These are phyloP conservation scores for Tetramitus jugosus DNA, from an alignment of 208 protist species.

Conservation along the genomic window DNA sequence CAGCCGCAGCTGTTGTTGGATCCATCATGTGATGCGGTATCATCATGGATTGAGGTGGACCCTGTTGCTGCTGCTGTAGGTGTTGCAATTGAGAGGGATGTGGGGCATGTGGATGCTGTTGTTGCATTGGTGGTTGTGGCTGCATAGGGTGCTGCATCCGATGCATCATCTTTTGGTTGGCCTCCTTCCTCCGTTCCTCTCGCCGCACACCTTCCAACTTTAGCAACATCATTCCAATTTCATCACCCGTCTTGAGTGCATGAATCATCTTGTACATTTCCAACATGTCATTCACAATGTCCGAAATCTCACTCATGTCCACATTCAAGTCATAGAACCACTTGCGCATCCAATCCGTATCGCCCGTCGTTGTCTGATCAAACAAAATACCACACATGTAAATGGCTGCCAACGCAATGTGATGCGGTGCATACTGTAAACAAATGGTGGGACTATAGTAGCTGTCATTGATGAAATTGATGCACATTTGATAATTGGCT, in stretches of 20 bases:
- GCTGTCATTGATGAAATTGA: slow-evolving; percentile 41
- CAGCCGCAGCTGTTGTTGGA: too few species aligned
- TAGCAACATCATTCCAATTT: neutral
- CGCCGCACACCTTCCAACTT: too few species aligned
- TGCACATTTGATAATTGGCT: neutral
- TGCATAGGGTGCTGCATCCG: too few species aligned
- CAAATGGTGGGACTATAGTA: slow-evolving; percentile 35
- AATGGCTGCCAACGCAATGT: slow-evolving; percentile 35
- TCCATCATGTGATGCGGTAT: too few species aligned
- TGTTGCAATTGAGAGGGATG: too few species aligned
- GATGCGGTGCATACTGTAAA: slow-evolving; percentile 35
- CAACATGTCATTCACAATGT: neutral
- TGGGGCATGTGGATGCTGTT: too few species aligned
- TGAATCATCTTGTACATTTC: neutral
- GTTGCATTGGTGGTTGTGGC: too few species aligned
- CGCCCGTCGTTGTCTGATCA: neutral
- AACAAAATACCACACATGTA: slow-evolving; percentile 29
- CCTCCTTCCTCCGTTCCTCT: too few species aligned
- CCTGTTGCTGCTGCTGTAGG: too few species aligned
- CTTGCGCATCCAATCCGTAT: neutral
- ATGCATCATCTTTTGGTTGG: too few species aligned
- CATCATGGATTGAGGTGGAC: too few species aligned
- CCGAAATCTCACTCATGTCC: slow-evolving; percentile 7
- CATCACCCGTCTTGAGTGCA: neutral
- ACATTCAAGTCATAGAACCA: slow-evolving; percentile 14